These are phyloP conservation scores for Aureobasidium sp. DNA, from an alignment of 2,329 filamentous ascomycete genomes.

Conservation along the genomic window DNA sequence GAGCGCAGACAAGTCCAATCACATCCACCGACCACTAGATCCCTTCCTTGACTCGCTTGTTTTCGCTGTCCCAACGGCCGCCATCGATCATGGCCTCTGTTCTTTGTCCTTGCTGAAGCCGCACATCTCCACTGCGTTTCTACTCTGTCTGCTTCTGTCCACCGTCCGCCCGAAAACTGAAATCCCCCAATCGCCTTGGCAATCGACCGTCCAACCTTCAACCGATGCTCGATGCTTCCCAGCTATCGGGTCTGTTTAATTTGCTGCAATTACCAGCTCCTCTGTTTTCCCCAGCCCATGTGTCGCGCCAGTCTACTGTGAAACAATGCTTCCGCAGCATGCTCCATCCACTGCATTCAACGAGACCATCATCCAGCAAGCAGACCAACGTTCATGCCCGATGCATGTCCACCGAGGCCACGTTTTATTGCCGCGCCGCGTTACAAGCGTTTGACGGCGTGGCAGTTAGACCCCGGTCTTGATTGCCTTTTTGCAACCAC, in stretches of 20 bases:
- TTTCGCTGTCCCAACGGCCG: background rate
- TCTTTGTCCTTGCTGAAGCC: constrained; percentile 3
- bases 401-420: constrained; percentile 5
- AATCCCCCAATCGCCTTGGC: constrained; percentile 8
- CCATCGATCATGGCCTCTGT: background rate
- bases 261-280: background rate
- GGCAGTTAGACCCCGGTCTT: constrained; percentile 5
- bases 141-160: background rate
- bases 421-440: constrained; percentile 9
- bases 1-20: background rate
- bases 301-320: constrained; percentile 5
- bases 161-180: background rate
- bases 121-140: background rate
- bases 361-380: background rate
- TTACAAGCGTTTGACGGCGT: constrained; percentile 6
- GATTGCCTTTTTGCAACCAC: background rate
- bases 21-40: background rate
- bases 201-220: constrained; percentile 1
- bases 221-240: constrained; percentile 4
- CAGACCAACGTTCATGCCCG: background rate
- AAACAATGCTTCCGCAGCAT: constrained; percentile 1
- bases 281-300: constrained; percentile 1
- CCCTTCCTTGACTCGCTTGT: constrained; percentile 6
- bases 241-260: background rate
- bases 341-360: background rate